Evolutionary conservation across 345 rosid species (phyloP).

Genomic region (Hypericum perforatum): DNA sequence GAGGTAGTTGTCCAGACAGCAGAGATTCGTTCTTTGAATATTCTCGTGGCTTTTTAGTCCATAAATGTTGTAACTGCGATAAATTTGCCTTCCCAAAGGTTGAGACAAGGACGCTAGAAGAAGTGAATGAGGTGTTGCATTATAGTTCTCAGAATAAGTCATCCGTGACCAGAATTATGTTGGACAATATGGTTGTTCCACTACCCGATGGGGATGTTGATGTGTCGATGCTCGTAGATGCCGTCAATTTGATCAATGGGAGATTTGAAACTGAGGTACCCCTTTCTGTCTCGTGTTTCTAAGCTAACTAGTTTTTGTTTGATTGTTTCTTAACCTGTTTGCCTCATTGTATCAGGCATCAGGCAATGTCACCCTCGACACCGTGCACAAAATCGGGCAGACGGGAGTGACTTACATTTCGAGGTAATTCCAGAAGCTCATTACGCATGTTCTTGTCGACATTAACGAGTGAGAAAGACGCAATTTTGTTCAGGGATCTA

Average conservation of each 20-base stretch:
- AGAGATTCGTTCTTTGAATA: too few species aligned
- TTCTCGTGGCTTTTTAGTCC: too few species aligned
- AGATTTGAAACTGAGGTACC: slow-evolving; percentile 80
- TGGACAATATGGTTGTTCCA: slow-evolving; percentile 94
- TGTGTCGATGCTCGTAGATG: slow-evolving; percentile 76
- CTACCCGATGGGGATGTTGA: slow-evolving; percentile 73
- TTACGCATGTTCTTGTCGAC: not conserved
- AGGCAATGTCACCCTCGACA: slow-evolving; percentile 87
- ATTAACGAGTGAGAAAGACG: too few species aligned
- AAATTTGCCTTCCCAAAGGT: slow-evolving; percentile 33
- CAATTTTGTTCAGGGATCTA: too few species aligned
- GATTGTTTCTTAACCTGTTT: slow-evolving; percentile 10
- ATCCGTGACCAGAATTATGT: slow-evolving; percentile 73
- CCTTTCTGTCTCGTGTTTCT: not conserved
- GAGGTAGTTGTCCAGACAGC: slow-evolving; percentile 47
- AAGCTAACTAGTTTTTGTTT: slow-evolving; percentile 1
- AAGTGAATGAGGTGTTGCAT: slow-evolving; percentile 57
- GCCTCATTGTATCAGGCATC: slow-evolving; percentile 54
- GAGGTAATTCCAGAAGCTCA: slow-evolving; percentile 34
- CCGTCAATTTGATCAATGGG: slow-evolving; percentile 56
- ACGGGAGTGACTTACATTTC: slow-evolving; percentile 93
- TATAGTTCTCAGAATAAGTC: slow-evolving; percentile 49
- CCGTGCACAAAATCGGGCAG: slow-evolving; percentile 81
- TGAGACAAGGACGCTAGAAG: slow-evolving; percentile 83
- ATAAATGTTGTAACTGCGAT: not conserved